A percentile compares a stretch with the other conserved stretches of the same genome.
These are phyloP conservation scores for Dysphania ambrosioides DNA, from an alignment of 148 eudicot genomes.

Conservation along the genomic window DNA sequence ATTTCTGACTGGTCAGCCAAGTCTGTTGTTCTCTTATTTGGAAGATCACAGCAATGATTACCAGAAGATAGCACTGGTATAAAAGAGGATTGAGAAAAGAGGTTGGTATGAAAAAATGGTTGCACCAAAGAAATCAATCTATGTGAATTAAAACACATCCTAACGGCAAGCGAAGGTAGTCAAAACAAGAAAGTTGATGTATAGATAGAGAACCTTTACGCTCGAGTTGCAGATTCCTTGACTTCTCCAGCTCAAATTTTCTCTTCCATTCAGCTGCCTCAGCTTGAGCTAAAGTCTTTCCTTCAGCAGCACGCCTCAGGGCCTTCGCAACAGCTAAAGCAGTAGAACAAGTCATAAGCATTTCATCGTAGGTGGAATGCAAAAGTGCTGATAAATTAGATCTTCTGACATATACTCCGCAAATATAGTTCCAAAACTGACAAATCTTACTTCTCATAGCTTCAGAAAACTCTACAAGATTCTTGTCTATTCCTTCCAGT, in stretches of 20 bases:
- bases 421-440: not conserved
- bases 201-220: slow-evolving; percentile 48
- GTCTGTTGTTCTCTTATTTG: slow-evolving; percentile 27
- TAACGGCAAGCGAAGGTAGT: not conserved
- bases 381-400: not conserved
- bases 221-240: slow-evolving; percentile 61
- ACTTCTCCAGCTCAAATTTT: slow-evolving; percentile 83
- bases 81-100: too few relatives aligned
- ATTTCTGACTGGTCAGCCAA: slow-evolving; percentile 27
- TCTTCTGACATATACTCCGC: not conserved
- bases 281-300: slow-evolving; percentile 92
- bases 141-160: not conserved
- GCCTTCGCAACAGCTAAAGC: slow-evolving; percentile 86
- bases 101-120: not conserved
- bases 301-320: slow-evolving; percentile 78
- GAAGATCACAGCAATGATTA: slow-evolving; percentile 25
- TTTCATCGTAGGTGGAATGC: not conserved
- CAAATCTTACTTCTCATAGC: slow-evolving; percentile 72
- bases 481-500: slow-evolving; percentile 34
- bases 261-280: slow-evolving; percentile 99
- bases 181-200: not conserved
- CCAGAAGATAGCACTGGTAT: slow-evolving; percentile 36
- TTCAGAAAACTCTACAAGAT: slow-evolving; percentile 40
- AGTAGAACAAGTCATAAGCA: slow-evolving; percentile 24
- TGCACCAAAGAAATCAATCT: not conserved